phyloP scores from a whole-genome alignment of 2,329 filamentous ascomycete species.

The Colletotrichum graminicola region DNA sequence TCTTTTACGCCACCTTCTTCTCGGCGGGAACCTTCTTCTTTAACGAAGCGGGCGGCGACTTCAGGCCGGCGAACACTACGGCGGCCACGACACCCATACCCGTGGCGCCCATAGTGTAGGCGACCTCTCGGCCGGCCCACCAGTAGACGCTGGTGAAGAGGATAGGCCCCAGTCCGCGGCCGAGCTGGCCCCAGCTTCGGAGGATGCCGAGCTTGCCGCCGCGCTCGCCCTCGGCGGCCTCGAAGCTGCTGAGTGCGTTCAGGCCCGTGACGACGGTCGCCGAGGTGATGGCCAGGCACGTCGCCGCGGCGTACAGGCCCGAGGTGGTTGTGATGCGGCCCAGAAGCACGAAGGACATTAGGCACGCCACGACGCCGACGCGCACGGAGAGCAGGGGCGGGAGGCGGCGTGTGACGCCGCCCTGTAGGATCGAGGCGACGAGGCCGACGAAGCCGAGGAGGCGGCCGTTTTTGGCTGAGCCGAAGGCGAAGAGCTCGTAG shows the following conservation, averaged over 20 bases:
- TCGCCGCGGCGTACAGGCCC: constrained; percentile 84
- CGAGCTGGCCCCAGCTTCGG: constrained; percentile 85
- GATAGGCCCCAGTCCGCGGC: constrained; percentile 86
- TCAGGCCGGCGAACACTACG: constrained; percentile 78
- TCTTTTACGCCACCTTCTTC: constrained; percentile 33
- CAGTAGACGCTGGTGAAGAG: constrained; percentile 97
- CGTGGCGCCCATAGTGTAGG: constrained; percentile 83
- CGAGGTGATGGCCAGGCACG: constrained; percentile 87
- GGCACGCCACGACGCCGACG: constrained; percentile 81
- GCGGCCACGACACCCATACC: constrained; percentile 82
- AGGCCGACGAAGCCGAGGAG: constrained; percentile 93
- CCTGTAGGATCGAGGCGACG: constrained; percentile 91
- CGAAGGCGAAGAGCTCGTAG: constrained; percentile 90
- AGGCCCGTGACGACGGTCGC: constrained; percentile 95
- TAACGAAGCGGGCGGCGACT: constrained; percentile 66
- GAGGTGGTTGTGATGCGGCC: constrained; percentile 75
- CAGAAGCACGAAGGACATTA: constrained; percentile 84
- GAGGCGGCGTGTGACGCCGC: constrained; percentile 87
- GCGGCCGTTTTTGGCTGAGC: constrained; percentile 82
- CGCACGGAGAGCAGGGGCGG: constrained; percentile 85
- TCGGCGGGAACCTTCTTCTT: constrained; percentile 42
- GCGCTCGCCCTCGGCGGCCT: constrained; percentile 82
- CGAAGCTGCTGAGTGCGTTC: constrained; percentile 92
- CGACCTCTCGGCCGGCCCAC: constrained; percentile 93
- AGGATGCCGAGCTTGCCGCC: constrained; percentile 89